Conservation (phyloP, 2,329 filamentous ascomycete species). For the Emericellopsis atlantica region DNA sequence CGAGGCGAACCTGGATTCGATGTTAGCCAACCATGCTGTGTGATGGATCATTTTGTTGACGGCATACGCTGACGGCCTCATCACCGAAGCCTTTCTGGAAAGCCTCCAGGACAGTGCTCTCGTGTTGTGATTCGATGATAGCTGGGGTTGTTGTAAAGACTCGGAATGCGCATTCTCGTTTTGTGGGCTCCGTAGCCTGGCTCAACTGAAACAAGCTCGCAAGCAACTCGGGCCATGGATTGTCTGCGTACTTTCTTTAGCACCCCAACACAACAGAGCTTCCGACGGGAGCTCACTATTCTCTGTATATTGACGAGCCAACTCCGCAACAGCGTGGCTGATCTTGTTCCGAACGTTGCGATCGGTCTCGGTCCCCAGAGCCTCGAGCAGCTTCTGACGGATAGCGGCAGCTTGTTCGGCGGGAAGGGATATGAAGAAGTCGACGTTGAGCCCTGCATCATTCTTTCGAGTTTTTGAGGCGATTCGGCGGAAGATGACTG, state of each 20-base stretch:
- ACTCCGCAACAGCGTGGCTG: conserved; percentile 91
- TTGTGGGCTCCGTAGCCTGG: conserved; percentile 68
- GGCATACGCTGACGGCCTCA: conserved; percentile 44
- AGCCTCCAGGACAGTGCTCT: conserved; percentile 75
- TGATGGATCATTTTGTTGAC: no score
- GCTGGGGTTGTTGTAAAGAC: conserved; percentile 92
- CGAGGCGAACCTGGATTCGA: conserved; percentile 59
- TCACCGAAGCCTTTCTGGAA: conserved; percentile 92
- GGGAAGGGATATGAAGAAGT: conserved; percentile 74
- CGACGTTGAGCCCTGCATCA: conserved; percentile 56
- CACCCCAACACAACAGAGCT: neutral
- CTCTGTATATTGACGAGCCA: conserved; percentile 90
- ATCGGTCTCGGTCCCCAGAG: conserved; percentile 59
- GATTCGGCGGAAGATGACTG: conserved; percentile 90
- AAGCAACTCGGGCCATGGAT: conserved; percentile 83
- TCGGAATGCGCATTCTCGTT: conserved; percentile 85
- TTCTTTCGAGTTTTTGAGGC: conserved; percentile 79
- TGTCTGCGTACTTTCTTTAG: conserved; percentile 35
- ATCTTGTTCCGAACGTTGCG: conserved; percentile 82
- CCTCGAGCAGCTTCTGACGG: conserved; percentile 70
- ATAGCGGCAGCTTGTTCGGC: conserved; percentile 66
- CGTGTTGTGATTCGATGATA: conserved; percentile 92
- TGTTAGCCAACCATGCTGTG: neutral
- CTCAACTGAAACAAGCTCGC: conserved; percentile 80
- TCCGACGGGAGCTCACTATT: conserved; percentile 50